phyloP scores from a whole-genome alignment of 1,284 basidiomycete species.

The Heterobasidion occidentale region DNA sequence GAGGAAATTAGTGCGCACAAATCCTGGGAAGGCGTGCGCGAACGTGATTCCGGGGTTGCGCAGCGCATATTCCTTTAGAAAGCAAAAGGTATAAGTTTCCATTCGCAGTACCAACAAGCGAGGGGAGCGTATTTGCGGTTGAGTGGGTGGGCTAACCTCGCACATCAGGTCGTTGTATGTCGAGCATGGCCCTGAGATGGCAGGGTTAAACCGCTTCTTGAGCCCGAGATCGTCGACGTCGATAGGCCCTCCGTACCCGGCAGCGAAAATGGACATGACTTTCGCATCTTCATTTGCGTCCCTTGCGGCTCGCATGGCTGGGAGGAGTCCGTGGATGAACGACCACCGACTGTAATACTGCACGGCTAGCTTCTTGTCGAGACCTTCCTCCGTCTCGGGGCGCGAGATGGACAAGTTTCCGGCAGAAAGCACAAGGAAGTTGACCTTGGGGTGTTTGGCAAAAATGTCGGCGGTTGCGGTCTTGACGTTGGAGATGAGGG shows the following conservation, averaged over 20 bases:
- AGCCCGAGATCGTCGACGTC: neutral
- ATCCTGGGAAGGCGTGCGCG: conserved; percentile 24
- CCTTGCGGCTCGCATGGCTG: conserved; percentile 15
- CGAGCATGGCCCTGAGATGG: neutral
- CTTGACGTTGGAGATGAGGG: conserved; percentile 25
- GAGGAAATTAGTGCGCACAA: conserved; percentile 22
- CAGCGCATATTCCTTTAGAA: neutral
- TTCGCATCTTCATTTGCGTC: conserved; percentile 20
- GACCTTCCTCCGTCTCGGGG: conserved; percentile 17
- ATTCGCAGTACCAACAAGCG: too few species aligned
- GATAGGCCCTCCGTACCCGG: conserved; percentile 8
- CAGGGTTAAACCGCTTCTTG: too few species aligned
- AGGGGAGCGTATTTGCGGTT: too few species aligned
- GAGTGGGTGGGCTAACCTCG: neutral
- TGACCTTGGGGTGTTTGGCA: conserved; percentile 21
- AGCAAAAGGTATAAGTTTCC: too few species aligned
- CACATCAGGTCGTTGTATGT: neutral
- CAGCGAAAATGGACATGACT: conserved; percentile 17
- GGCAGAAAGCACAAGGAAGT: conserved; percentile 26
- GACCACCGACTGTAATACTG: conserved; percentile 23
- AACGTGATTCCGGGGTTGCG: conserved; percentile 23
- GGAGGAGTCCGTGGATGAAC: conserved; percentile 20
- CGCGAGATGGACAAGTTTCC: conserved; percentile 21
- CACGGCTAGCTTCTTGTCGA: conserved; percentile 19
- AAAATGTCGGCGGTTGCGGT: conserved; percentile 18